A percentile compares a stretch with the other conserved stretches of the same genome.
Conservation (phyloP, 2,329 filamentous ascomycete genomes). For the Orbilia ellipsospora region DNA sequence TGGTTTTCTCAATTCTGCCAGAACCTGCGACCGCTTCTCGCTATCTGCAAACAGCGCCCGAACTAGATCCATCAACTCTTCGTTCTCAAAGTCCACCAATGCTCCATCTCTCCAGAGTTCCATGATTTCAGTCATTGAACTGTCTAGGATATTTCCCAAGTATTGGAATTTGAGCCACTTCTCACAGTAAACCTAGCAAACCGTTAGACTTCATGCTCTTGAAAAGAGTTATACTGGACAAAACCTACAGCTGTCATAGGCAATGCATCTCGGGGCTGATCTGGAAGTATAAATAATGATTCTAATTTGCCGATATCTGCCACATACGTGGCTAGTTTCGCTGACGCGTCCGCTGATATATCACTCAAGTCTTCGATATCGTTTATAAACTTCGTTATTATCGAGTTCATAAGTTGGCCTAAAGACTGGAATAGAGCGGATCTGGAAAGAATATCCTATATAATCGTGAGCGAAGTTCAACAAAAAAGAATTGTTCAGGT, state of each 20-base stretch:
- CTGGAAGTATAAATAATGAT: conserved; percentile 46
- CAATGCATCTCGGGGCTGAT: conserved; percentile 41
- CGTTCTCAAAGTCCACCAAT: conserved; percentile 57
- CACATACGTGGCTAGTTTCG: conserved; percentile 55
- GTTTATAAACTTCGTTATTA: conserved; percentile 57
- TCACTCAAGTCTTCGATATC: conserved; percentile 58
- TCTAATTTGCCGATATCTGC: conserved; percentile 56
- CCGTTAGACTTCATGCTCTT: not conserved
- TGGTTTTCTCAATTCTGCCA: conserved; percentile 58
- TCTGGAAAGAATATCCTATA: conserved; percentile 55
- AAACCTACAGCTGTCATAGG: conserved; percentile 51
- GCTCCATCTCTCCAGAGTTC: conserved; percentile 58
- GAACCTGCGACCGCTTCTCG: conserved; percentile 56
- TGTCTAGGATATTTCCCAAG: conserved; percentile 58
- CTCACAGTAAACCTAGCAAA: conserved; percentile 55
- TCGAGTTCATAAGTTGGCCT: conserved; percentile 57
- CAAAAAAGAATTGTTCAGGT: not conserved
- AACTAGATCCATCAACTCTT: conserved; percentile 58
- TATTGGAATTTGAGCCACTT: conserved; percentile 59
- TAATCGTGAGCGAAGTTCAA: not conserved
- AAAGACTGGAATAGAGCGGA: conserved; percentile 57
- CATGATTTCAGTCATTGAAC: conserved; percentile 58
- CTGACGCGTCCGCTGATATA: conserved; percentile 58
- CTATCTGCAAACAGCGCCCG: conserved; percentile 59
- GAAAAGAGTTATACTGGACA: not conserved